Evolutionary conservation across 441 rosid species (phyloP), one percentile per base, ranked within the genome.

Genomic region (Mallotus repandus): DNA sequence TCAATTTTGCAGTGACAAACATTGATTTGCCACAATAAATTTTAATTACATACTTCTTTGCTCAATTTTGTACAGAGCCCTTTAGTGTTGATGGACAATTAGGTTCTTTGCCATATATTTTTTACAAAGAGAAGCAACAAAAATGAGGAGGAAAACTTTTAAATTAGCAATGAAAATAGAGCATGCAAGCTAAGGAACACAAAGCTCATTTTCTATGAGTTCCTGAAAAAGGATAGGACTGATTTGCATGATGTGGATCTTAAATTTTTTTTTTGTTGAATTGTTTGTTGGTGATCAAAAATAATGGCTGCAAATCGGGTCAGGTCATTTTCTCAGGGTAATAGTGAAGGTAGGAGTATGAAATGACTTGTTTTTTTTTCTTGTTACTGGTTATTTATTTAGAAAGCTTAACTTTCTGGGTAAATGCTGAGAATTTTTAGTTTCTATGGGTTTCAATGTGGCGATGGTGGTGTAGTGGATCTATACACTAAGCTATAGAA

Each of bases 101-200:
- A 97, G 98, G 98, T 93, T 49, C 84, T 96, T 3, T 93, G 99
- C 81, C 91, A 98, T 21, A 89, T 96, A 81, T 93, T 93, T 79
- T 82, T 91, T 77, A 96, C 91, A 90, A 96, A 89, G 76, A 87
- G 97, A 82, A 80, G 78, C 15, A 63, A 75, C 16, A 87, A 83
- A 78, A 89, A 71, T 46, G 91, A 75, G 48, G 87, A 86, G 29
- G 93, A 81, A 11, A 83, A 63, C 63, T 19, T 60, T 10, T 78
- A 69, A 65, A 3, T 73, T 11, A 63, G 76, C 69, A 63, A 75
- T 25, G 84, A 81, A 22, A 83, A 77, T 60, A 83, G 80, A 70
- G 78, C 58, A 78, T 75, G 73, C 22, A 85, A 73, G 74, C 60
- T 63, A 18, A 80, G 85, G 83, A 73, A 41, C 67, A 65, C 77